Base-by-base conservation (phyloP, 305 asterid genomes). In the Fraxinus dipetala region DNA sequence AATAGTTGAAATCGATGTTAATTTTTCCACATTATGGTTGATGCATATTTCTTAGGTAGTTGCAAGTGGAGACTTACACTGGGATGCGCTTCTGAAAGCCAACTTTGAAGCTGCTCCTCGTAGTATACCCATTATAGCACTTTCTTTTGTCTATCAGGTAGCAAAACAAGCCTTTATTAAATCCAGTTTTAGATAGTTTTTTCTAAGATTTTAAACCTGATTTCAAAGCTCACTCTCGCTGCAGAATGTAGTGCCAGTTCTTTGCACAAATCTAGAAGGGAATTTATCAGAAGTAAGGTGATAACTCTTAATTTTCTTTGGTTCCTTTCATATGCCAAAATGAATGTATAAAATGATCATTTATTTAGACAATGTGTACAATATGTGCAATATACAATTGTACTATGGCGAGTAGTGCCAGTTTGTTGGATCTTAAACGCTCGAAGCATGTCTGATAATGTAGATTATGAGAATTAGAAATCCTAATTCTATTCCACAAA, bases 71-170 rank as follows among this genome's bases (percentile, higher is more conserved):
- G 93, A 94, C 88, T 85, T 95, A 87, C 94, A 94, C 76, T 95
- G 95, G 97, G 97, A 93, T 77, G 93, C 93, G 81, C 97, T 95
- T 85, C 86, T 95, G 22, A 89, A 82, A 91, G 88, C 95, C 63
- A 95, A 92, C 84, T 87, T 91, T 16, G 97, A 93, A 87, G 97
- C 98, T 78, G 95, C 89, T 34, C 98, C 99, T 73, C 89, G 81
- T 45, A 93, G 99, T 79, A 90, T 95, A 91, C 99, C 99, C 63
- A 92, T 95, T 73, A 89, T 95, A 81, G 98, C 97, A 20, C 98
- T 95, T 86, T 93, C 99, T 78, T 95, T 95, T 85, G 99, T 95
- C 82, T 95, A 95, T 87, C 99, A 95, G 95, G 99, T 93, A 88
- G 26, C 78, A 77, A 24, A 43, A 36, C 28, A 3, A 31, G 70